Evolutionary conservation across 2,329 filamentous ascomycete genomes (phyloP).

Genomic region (Talaromyces islandicus): DNA sequence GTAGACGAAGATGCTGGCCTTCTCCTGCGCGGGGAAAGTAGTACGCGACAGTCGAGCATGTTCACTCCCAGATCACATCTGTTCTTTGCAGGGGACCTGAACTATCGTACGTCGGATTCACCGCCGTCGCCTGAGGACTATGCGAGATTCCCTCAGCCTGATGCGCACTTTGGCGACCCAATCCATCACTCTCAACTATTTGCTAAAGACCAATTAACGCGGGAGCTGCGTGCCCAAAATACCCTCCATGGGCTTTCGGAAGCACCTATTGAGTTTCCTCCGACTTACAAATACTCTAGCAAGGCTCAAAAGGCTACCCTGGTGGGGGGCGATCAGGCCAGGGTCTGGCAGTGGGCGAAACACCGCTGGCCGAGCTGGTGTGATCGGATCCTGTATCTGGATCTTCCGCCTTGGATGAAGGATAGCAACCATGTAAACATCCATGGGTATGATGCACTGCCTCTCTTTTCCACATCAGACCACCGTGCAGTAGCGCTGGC

Average conservation of each 20-base stretch:
- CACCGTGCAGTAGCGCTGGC: conserved; percentile 78
- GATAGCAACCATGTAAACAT: conserved; percentile 41
- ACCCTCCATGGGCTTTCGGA: conserved; percentile 76
- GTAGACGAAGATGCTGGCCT: conserved; percentile 25
- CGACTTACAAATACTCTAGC: conserved; percentile 82
- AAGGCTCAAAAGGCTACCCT: conserved; percentile 35
- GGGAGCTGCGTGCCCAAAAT: conserved; percentile 61
- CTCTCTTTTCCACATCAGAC: conserved; percentile 76
- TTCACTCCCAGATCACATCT: conserved; percentile 71
- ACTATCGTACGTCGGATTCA: conserved; percentile 76
- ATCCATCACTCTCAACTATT: conserved; percentile 64
- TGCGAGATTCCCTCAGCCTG: conserved; percentile 56
- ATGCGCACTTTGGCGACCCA: conserved; percentile 45
- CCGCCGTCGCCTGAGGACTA: conserved; percentile 56
- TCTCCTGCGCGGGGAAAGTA: conserved; percentile 22
- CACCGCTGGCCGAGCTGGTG: conserved; percentile 92
- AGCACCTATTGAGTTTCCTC: conserved; percentile 69
- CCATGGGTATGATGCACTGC: conserved; percentile 65
- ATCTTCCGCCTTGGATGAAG: conserved; percentile 50
- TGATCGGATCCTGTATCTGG: conserved; percentile 77
- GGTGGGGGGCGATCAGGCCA: conserved; percentile 22
- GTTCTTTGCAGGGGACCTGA: conserved; percentile 86
- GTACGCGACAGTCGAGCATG: conserved; percentile 41
- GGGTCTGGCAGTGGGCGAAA: conserved; percentile 66
- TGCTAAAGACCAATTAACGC: conserved; percentile 68